These are phyloP conservation scores for Ceratocystis destructans DNA, from an alignment of 2,329 filamentous ascomycete species.

Conservation along the genomic window DNA sequence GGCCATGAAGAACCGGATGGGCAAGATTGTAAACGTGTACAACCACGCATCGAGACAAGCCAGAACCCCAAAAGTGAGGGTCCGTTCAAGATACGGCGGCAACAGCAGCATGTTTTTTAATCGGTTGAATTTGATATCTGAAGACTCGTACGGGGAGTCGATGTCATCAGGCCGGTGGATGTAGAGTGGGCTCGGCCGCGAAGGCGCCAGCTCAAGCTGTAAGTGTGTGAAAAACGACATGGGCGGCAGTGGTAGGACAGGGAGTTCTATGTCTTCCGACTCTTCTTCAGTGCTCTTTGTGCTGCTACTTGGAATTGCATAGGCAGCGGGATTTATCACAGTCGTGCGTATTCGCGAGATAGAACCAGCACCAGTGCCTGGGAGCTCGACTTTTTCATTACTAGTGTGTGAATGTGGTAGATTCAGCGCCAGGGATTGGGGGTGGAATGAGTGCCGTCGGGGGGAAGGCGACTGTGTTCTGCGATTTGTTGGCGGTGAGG, in stretches of 20 bases:
- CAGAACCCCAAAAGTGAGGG: conserved; percentile 74
- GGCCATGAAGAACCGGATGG: conserved; percentile 74
- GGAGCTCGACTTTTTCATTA: conserved; percentile 25
- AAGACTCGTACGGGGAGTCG: conserved; percentile 74
- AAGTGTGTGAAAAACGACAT: conserved; percentile 54
- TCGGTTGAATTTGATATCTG: conserved; percentile 79
- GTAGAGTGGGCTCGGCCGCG: conserved; percentile 50
- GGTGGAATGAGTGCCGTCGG: background rate
- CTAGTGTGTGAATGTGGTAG: conserved; percentile 39
- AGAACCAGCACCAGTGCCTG: background rate
- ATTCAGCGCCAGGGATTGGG: background rate
- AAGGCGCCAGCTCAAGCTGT: conserved; percentile 49
- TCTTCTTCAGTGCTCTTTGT: conserved; percentile 20
- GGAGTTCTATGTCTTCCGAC: conserved; percentile 26
- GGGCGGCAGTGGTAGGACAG: conserved; percentile 47
- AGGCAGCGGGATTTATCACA: conserved; percentile 30
- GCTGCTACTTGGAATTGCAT: conserved; percentile 15
- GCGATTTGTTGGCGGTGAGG: conserved; percentile 14
- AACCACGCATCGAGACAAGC: conserved; percentile 94
- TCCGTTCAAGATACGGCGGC: conserved; percentile 67
- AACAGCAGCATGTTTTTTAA: conserved; percentile 78
- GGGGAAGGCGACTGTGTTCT: conserved; percentile 9
- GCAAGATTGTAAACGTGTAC: conserved; percentile 90
- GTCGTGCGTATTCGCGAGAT: conserved; percentile 25
- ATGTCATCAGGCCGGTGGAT: conserved; percentile 45